These are phyloP conservation scores for Curvularia verruculosa DNA, from an alignment of 2,329 filamentous ascomycete species.

Conservation along the genomic window DNA sequence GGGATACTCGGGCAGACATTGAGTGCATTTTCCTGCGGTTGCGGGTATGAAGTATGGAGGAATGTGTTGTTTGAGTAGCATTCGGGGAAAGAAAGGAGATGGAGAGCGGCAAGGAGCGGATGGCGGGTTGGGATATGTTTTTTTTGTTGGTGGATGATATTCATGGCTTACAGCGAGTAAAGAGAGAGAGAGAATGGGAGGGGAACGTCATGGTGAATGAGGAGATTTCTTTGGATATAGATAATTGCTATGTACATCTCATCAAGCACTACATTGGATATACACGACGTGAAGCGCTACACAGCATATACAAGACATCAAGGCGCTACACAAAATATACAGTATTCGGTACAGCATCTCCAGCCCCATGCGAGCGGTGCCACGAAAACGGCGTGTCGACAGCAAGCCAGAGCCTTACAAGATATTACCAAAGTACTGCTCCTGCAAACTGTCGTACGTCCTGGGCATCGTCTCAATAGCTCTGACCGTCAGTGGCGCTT, in stretches of 20 bases:
- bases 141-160: not conserved
- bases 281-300: no score
- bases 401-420: slow-evolving; percentile 2
- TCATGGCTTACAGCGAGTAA: not conserved
- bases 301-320: no score
- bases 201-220: not conserved
- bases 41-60: not conserved
- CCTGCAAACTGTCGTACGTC: slow-evolving; percentile 42
- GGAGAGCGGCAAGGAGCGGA: not conserved
- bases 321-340: no score
- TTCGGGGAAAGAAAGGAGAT: not conserved
- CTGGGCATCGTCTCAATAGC: slow-evolving; percentile 55
- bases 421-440: slow-evolving; percentile 27
- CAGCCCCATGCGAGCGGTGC: no score
- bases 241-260: not conserved
- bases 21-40: not conserved
- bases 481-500: slow-evolving; percentile 49
- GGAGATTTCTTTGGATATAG: not conserved
- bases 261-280: not conserved
- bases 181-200: not conserved
- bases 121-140: not conserved
- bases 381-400: not conserved
- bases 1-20: not conserved
- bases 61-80: not conserved
- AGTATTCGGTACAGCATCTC: not conserved